These are phyloP conservation scores for Schizophyllum amplum DNA, from an alignment of 1,284 basidiomycete species.

Conservation along the genomic window DNA sequence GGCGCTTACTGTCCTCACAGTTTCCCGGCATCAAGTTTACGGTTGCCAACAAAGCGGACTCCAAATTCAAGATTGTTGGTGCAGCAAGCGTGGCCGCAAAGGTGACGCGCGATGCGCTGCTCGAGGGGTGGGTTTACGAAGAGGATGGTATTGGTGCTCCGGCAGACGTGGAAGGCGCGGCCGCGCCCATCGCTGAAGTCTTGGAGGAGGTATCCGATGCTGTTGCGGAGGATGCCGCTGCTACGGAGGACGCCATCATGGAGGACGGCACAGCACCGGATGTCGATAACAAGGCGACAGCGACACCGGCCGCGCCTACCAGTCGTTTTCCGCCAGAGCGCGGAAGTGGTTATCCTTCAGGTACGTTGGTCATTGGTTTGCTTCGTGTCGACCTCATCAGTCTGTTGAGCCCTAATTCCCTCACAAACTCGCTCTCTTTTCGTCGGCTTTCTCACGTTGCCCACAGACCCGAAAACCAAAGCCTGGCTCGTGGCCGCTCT, in stretches of 20 bases:
- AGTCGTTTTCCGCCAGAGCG: not conserved
- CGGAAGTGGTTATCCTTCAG: constrained; percentile 73
- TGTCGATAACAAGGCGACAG: too few relatives aligned
- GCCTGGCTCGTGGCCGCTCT: constrained; percentile 74
- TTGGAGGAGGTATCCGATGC: too few relatives aligned
- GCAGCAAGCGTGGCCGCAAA: constrained; percentile 97
- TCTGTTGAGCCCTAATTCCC: too few relatives aligned
- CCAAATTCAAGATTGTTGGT: constrained; percentile 92
- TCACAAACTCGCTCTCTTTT: not conserved
- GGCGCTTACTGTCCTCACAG: too few relatives aligned
- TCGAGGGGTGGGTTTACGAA: constrained; percentile 80
- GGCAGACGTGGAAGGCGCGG: constrained; percentile 30
- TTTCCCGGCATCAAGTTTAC: constrained; percentile 86
- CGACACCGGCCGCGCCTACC: not conserved
- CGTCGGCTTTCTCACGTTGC: constrained; percentile 6
- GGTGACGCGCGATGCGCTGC: constrained; percentile 87
- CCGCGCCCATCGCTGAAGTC: constrained; percentile 40
- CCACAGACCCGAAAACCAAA: constrained; percentile 84
- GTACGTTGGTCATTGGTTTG: too few relatives aligned
- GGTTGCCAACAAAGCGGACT: constrained; percentile 90
- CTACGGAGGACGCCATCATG: not conserved
- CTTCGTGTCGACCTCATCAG: too few relatives aligned
- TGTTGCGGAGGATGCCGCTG: not conserved
- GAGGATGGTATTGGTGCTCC: constrained; percentile 29
- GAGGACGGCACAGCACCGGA: not conserved